Conservation (phyloP, 2,329 filamentous ascomycete genomes). For the Chrysoporthe deuterocubensis region DNA sequence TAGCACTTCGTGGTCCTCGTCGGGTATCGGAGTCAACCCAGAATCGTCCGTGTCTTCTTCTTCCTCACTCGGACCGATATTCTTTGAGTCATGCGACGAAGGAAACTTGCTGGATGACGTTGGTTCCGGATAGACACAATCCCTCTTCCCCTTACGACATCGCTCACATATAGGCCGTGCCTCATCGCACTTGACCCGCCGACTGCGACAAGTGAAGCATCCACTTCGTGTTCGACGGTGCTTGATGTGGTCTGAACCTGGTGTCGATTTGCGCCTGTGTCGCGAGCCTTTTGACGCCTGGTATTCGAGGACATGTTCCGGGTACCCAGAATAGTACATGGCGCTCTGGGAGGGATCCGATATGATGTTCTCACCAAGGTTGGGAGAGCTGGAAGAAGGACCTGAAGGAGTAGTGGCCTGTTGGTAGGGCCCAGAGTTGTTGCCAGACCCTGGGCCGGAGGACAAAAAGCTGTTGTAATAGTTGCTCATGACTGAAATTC, state of each 20-base stretch:
- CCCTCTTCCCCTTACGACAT: constrained; percentile 88
- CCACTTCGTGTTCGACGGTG: constrained; percentile 92
- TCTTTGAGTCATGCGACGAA: constrained; percentile 41
- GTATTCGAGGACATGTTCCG: constrained; percentile 52
- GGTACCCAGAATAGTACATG: constrained; percentile 55
- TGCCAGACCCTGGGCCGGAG: constrained; percentile 52
- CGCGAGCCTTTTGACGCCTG: constrained; percentile 53
- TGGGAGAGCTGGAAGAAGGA: constrained; percentile 39
- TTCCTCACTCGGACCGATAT: constrained; percentile 53
- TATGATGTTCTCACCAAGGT: constrained; percentile 40
- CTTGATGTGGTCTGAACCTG: constrained; percentile 75
- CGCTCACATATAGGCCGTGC: constrained; percentile 82
- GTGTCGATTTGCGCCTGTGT: constrained; percentile 55
- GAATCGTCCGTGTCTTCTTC: constrained; percentile 52
- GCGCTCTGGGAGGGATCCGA: constrained; percentile 50
- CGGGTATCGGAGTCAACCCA: constrained; percentile 57
- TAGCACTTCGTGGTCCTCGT: constrained; percentile 56
- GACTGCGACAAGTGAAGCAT: constrained; percentile 87
- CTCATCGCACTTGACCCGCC: constrained; percentile 96
- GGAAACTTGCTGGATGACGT: constrained; percentile 48
- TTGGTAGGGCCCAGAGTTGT: constrained; percentile 25
- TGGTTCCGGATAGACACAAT: constrained; percentile 86
- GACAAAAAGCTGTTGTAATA: constrained; percentile 61
- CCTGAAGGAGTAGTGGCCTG: constrained; percentile 46
- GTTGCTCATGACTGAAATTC: constrained; percentile 52